Percentiles rank a stretch among this genome's conserved stretches.
Evolutionary conservation across 2,329 filamentous ascomycete genomes (phyloP).

Genomic region (Niveomyces coronatus): DNA sequence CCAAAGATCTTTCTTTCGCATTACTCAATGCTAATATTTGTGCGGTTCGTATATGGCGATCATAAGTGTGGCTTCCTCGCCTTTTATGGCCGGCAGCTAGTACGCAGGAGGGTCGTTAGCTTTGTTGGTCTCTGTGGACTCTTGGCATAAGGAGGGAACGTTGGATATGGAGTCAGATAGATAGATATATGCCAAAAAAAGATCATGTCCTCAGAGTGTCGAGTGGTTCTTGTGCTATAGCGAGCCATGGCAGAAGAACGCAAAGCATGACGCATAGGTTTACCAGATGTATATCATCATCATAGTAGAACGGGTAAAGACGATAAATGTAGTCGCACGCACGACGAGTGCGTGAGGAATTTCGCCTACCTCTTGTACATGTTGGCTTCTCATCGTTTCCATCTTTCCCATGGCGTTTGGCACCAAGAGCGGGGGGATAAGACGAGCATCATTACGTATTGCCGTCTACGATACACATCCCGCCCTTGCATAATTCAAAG

Average conservation of each 20-base stretch:
- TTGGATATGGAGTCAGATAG: neutral
- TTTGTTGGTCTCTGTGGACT: neutral
- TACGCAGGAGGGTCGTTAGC: neutral
- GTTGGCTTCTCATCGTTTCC: no score
- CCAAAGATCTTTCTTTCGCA: no score
- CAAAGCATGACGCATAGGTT: constrained; percentile 25
- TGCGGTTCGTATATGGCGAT: no score
- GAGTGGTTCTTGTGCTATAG: constrained; percentile 17
- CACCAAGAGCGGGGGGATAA: no score
- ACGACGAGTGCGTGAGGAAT: neutral
- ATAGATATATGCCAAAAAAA: constrained; percentile 2
- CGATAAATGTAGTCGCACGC: neutral
- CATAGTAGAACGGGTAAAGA: no score
- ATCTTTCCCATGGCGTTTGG: no score
- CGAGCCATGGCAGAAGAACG: constrained; percentile 14
- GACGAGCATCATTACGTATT: no score
- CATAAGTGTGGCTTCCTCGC: neutral
- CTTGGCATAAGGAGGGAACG: neutral
- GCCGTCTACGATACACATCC: no score
- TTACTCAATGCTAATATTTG: no score
- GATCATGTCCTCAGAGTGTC: constrained; percentile 19
- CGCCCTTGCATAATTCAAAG: no score
- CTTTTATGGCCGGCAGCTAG: no score
- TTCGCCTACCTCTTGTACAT: constrained; percentile 1
- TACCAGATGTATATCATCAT: constrained; percentile 34